Percentiles rank a stretch among this genome's conserved stretches.
Evolutionary conservation across 441 rosid species (phyloP).

Genomic region (Pelargonium cotyledonis): DNA sequence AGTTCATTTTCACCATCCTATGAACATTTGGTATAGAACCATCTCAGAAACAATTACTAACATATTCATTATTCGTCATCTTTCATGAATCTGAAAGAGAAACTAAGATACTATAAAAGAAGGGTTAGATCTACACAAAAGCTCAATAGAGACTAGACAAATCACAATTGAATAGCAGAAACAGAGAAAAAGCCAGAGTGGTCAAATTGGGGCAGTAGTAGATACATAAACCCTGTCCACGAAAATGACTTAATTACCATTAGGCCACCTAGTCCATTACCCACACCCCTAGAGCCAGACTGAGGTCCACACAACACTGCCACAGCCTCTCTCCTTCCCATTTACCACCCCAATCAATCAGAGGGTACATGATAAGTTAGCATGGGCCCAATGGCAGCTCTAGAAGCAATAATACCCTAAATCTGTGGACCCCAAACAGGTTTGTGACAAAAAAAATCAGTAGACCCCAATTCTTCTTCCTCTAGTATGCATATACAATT

Average conservation of each 20-base stretch:
- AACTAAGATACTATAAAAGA: neutral
- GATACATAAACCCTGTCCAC: slow-evolving; percentile 2
- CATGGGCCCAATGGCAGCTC: neutral
- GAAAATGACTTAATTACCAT: neutral
- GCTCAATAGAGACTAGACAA: slow-evolving; percentile 20
- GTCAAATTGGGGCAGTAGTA: neutral
- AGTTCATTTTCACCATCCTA: neutral
- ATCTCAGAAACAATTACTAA: neutral
- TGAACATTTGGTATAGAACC: neutral
- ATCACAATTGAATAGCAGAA: slow-evolving; percentile 24
- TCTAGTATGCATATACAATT: neutral
- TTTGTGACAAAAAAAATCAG: neutral
- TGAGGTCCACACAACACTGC: slow-evolving; percentile 3
- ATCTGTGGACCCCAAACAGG: neutral
- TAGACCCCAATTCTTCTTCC: neutral
- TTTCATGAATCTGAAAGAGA: neutral
- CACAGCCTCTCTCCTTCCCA: neutral
- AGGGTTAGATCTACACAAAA: too few relatives aligned
- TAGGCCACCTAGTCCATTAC: too few relatives aligned
- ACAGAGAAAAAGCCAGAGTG: neutral
- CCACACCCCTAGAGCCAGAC: neutral
- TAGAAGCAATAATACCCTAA: neutral
- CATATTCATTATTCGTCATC: too few relatives aligned
- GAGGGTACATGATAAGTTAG: neutral
- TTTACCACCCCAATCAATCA: neutral